A percentile compares a stretch with the other conserved stretches of the same genome.
phyloP scores from a whole-genome alignment of 345 rosid genomes.

The Dipteronia sinensis region DNA sequence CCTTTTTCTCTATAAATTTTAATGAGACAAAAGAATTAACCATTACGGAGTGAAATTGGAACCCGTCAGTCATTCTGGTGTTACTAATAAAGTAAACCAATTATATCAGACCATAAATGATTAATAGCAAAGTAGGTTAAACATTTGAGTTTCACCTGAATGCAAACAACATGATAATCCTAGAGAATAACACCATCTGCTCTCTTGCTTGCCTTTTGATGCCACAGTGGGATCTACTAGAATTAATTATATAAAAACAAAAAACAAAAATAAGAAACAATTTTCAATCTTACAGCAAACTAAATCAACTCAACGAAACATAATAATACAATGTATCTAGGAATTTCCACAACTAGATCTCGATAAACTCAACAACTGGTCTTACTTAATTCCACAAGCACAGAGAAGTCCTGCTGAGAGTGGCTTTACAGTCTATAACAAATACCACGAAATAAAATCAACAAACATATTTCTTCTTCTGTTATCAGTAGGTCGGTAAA shows the following conservation, averaged over 20 bases:
- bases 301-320: not conserved
- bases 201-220: slow-evolving; percentile 84
- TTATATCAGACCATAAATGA: not conserved
- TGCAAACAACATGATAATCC: slow-evolving; percentile 89
- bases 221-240: slow-evolving; percentile 90
- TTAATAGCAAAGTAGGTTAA: not conserved
- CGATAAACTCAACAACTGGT: too few relatives aligned
- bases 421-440: too few relatives aligned
- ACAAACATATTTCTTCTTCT: not conserved
- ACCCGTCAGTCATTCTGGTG: not conserved
- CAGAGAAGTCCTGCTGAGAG: too few relatives aligned
- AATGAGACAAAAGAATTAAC: slow-evolving; percentile 2
- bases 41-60: not conserved
- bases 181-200: slow-evolving; percentile 82
- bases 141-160: slow-evolving; percentile 52
- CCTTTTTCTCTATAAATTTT: slow-evolving; percentile 51
- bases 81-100: not conserved
- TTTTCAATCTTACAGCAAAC: not conserved
- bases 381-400: too few relatives aligned
- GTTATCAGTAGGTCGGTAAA: not conserved
- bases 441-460: too few relatives aligned
- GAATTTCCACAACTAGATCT: too few relatives aligned
- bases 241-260: slow-evolving; percentile 16
- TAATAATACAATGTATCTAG: too few relatives aligned
- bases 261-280: not conserved